phyloP scores from a whole-genome alignment of 2,329 filamentous ascomycete genomes.

The Diaporthe ilicicola region DNA sequence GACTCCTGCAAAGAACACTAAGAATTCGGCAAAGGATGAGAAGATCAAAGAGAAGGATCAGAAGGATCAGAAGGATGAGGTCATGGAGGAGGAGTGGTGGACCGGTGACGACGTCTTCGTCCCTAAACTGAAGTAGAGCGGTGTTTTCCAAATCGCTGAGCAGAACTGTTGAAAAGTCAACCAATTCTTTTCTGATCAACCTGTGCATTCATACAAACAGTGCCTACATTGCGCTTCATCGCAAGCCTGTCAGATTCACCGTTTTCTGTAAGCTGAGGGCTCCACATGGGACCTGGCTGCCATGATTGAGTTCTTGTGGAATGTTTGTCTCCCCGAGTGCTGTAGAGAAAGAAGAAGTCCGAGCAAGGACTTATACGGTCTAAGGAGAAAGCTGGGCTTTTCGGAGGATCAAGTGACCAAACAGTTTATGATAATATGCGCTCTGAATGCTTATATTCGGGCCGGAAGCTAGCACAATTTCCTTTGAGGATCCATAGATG shows the following conservation, averaged over 20 bases:
- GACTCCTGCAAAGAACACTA: not conserved
- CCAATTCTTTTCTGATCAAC: too few relatives aligned
- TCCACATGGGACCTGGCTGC: not conserved
- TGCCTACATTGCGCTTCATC: not conserved
- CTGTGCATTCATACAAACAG: not conserved
- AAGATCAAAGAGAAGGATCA: not conserved
- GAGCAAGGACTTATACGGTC: too few relatives aligned
- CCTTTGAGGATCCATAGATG: too few relatives aligned
- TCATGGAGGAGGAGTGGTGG: constrained; percentile 5
- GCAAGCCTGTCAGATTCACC: not conserved
- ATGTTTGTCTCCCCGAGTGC: not conserved
- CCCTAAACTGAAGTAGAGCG: not conserved
- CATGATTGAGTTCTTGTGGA: not conserved
- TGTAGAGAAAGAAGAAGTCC: too few relatives aligned
- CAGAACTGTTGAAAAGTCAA: not conserved
- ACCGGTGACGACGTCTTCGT: not conserved
- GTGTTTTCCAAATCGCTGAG: not conserved
- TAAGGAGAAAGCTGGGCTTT: not conserved
- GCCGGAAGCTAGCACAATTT: too few relatives aligned
- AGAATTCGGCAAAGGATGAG: not conserved
- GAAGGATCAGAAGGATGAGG: not conserved
- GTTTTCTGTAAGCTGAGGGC: not conserved
- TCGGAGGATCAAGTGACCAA: not conserved
- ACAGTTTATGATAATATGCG: not conserved
- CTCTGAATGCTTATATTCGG: too few relatives aligned